Evolutionary conservation across 2,329 filamentous ascomycete genomes (phyloP).

Genomic region (Herpomyces periplanetae): DNA sequence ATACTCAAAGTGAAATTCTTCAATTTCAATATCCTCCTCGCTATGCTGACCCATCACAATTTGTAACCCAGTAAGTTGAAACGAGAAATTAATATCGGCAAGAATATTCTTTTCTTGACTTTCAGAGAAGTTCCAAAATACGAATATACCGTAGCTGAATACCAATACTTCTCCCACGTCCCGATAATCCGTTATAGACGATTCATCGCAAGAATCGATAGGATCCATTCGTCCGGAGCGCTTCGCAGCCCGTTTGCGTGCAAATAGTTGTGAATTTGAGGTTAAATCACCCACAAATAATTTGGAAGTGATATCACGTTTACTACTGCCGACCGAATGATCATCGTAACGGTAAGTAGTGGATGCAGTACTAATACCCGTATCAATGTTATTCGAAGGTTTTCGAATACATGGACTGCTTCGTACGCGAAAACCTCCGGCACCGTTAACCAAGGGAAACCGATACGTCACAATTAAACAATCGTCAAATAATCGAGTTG

Average conservation of each 20-base stretch:
- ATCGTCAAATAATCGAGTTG: slow-evolving; percentile 89
- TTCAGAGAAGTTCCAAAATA: slow-evolving; percentile 96
- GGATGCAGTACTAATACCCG: too few species aligned
- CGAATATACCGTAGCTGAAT: slow-evolving; percentile 80
- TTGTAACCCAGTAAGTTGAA: slow-evolving; percentile 16
- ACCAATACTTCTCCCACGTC: slow-evolving; percentile 81
- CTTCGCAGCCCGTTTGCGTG: too few species aligned
- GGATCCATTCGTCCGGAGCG: too few species aligned
- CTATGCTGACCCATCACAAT: slow-evolving; percentile 35
- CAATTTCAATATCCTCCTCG: slow-evolving; percentile 81
- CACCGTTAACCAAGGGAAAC: slow-evolving; percentile 44
- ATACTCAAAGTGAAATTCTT: slow-evolving; percentile 96
- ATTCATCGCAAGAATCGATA: too few species aligned
- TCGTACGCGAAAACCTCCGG: slow-evolving; percentile 47
- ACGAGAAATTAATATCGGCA: slow-evolving; percentile 64
- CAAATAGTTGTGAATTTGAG: too few species aligned
- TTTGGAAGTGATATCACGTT: too few species aligned
- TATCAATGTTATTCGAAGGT: slow-evolving; percentile 68
- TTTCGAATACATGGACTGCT: slow-evolving; percentile 74
- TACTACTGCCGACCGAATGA: too few species aligned
- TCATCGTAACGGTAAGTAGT: too few species aligned
- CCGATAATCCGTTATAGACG: slow-evolving; percentile 28
- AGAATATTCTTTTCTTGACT: slow-evolving; percentile 83
- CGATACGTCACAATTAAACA: slow-evolving; percentile 89
- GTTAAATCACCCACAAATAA: too few species aligned